Evolutionary conservation across 331 rosid genomes (phyloP).

Genomic region (Ulmus americana): DNA sequence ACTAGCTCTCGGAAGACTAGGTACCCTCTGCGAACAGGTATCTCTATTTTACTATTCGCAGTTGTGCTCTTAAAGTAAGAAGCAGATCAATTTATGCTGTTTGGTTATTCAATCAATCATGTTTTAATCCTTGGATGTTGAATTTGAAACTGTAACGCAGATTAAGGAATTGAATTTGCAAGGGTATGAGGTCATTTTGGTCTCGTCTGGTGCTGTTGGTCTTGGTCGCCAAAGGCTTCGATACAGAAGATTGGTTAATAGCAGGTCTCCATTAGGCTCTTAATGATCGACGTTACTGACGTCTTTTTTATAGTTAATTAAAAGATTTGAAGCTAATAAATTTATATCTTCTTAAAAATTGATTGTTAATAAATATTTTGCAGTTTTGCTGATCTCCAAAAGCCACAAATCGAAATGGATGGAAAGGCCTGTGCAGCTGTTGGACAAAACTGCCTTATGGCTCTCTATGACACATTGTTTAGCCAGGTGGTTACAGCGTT

Average conservation of each 20-base stretch:
- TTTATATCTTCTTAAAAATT: neutral
- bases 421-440: conserved; percentile 99
- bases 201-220: conserved; percentile 98
- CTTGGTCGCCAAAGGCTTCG: conserved; percentile 94
- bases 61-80: too few species aligned
- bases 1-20: conserved; percentile 84
- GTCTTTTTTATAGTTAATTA: neutral
- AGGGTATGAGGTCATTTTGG: conserved; percentile 82
- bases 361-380: conserved; percentile 8
- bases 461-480: conserved; percentile 79
- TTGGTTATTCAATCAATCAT: too few species aligned
- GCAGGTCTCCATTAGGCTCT: conserved; percentile 44
- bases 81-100: too few species aligned
- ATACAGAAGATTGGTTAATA: conserved; percentile 69
- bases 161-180: conserved; percentile 67
- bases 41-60: neutral
- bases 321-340: neutral
- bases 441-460: conserved; percentile 92
- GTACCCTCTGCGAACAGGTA: conserved; percentile 88
- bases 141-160: conserved; percentile 40
- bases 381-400: conserved; percentile 95
- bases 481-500: conserved; percentile 54
- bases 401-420: conserved; percentile 88
- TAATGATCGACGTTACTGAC: conserved; percentile 4
- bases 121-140: neutral